Base-by-base conservation (phyloP, 2,329 filamentous ascomycete species). In the Aspergillus sp. region DNA sequence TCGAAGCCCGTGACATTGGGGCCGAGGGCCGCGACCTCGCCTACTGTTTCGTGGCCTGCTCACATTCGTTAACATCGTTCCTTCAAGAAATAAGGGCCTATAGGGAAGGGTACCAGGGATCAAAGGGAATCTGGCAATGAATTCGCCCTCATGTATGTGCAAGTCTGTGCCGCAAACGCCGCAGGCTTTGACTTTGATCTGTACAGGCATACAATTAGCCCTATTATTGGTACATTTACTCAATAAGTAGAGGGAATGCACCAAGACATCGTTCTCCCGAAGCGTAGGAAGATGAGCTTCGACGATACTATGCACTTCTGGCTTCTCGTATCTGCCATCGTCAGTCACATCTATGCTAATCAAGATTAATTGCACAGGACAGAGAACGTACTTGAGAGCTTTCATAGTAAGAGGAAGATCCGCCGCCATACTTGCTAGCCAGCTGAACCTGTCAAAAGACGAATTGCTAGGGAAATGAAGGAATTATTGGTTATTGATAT, bases 131-230 rank as follows among this genome's bases (percentile, higher is more conserved):
- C 76, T 75, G 59, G 74, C 74, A 58, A 77, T 69, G 57, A 86
- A 86, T 68, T 86, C 82, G 60, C 83, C 84, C 64, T 85, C 80
- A 60, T 86, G 82, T 49, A 71, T 67, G 46, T 65, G 69, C 63
- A 70, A 60, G 67, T 77, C 77, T 54, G 77, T 80, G 55, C 78
- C 77, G 56, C 80, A 83, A 52, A 83, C 79, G 71, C 81, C 80
- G 56, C 79, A 83, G 47, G 79, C 82, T 69, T 84, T 84, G 60
- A 85, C 82, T 69, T 85, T 82, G 67, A 84, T 68, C 71, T 76
- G 44, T n/a, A 41, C 25, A 45, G 10, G 15, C n/a, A 25, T 43
- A 10, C 19, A 25, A 4, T 33, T n/a, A 25, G 9, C 43, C 15
- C 15, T 19, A 17, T 37, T 9, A 20, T 7, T 19, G 12, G 4